A percentile compares a stretch with the other conserved stretches of the same genome.
These are phyloP conservation scores for Pseudogymnoascus sp. DNA, from an alignment of 2,329 filamentous ascomycete species.

Conservation along the genomic window DNA sequence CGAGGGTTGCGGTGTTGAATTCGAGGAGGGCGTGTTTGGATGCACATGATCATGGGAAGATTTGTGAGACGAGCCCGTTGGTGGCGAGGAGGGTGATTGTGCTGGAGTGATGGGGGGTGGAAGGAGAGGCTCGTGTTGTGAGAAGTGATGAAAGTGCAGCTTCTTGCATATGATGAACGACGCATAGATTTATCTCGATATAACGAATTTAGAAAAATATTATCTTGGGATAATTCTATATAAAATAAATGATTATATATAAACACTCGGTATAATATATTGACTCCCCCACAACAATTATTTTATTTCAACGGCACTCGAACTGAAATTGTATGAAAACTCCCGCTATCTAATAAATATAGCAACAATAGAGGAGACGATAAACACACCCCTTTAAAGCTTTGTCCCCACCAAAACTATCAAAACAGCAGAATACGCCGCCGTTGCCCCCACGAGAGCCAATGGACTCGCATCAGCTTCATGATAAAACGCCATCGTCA, in stretches of 20 bases:
- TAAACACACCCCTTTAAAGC: too few relatives aligned
- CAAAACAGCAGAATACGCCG: too few relatives aligned
- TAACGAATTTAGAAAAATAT: not conserved
- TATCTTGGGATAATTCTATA: not conserved
- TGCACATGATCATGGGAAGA: conserved; percentile 30
- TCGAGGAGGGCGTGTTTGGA: conserved; percentile 33
- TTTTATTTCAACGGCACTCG: not conserved
- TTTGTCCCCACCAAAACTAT: too few relatives aligned
- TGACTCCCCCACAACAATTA: not conserved
- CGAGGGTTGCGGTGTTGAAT: conserved; percentile 28
- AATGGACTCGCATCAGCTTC: too few relatives aligned
- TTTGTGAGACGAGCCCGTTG: conserved; percentile 34
- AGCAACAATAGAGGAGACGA: too few relatives aligned
- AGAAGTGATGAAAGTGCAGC: not conserved
- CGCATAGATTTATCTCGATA: not conserved
- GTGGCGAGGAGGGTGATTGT: not conserved
- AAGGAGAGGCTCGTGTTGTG: not conserved
- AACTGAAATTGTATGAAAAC: not conserved
- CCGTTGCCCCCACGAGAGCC: too few relatives aligned
- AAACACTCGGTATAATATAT: not conserved
- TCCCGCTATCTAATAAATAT: too few relatives aligned
- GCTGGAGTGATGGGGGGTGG: not conserved
- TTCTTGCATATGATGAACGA: not conserved
- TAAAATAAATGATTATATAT: too few relatives aligned
- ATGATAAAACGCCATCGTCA: too few relatives aligned